Evolutionary conservation across 306 rosid species (phyloP), one percentile per base, ranked within the genome.

Genomic region (Coriaria nepalensis): DNA sequence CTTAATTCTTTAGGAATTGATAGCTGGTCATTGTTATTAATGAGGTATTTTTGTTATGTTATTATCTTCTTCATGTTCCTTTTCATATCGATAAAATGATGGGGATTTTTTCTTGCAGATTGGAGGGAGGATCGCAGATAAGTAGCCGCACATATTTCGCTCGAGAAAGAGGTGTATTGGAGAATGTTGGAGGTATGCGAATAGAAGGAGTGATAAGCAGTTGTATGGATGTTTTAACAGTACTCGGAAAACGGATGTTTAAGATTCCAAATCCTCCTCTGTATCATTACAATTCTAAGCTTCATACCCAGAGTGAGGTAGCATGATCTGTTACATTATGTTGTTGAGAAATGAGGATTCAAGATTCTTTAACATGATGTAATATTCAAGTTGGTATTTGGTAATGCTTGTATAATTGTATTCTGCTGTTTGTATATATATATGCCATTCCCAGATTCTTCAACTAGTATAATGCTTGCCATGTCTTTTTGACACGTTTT

Each of bases 251-350:
- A 41, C 73, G 38, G 10, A 53, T 40, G 36, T 77, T 78, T 63
- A 78, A 78, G 79, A 77, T 78, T 65, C 96, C 94, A 10, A 64
- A 62, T 35, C 67, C 76, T 29, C n/a, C n/a, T n/a, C n/a, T n/a
- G n/a, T n/a, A n/a, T n/a, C n/a, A n/a, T n/a, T n/a, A n/a, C n/a
- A n/a, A n/a, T n/a, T n/a, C n/a, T n/a, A n/a, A n/a, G n/a, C n/a
- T n/a, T n/a, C n/a, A n/a, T n/a, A n/a, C n/a, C n/a, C n/a, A n/a
- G n/a, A n/a, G n/a, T n/a, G n/a, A n/a, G n/a, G n/a, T n/a, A n/a
- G n/a, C n/a, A n/a, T n/a, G n/a, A n/a, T n/a, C n/a, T n/a, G n/a
- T n/a, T n/a, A n/a, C n/a, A n/a, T n/a, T n/a, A n/a, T n/a, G n/a
- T n/a, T n/a, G n/a, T n/a, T n/a, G n/a, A n/a, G n/a, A n/a, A n/a